Evolutionary conservation across 2,329 filamentous ascomycete genomes (phyloP).

Genomic region (Didymella pinodella): DNA sequence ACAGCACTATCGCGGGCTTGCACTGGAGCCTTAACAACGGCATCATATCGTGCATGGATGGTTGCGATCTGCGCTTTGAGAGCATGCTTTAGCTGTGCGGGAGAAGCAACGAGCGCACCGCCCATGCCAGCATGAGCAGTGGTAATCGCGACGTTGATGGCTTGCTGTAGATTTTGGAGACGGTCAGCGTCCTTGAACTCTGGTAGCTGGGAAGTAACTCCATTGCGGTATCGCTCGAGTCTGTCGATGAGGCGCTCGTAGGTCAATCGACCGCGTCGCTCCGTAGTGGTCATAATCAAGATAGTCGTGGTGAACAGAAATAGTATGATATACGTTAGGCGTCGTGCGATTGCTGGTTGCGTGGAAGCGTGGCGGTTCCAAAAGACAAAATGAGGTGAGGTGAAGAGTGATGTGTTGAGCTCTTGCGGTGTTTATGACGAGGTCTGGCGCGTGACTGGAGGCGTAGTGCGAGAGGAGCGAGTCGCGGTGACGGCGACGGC

Average conservation of each 20-base stretch:
- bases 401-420: constrained; percentile 9
- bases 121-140: constrained; percentile 5
- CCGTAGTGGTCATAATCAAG: background rate
- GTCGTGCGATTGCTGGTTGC: constrained; percentile 3
- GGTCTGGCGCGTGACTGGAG: constrained; percentile 7
- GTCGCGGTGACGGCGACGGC: background rate
- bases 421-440: constrained; percentile 1
- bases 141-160: constrained; percentile 3
- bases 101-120: background rate
- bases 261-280: constrained; percentile 1
- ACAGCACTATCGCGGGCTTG: background rate
- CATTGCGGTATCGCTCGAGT: background rate
- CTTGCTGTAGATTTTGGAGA: background rate
- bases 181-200: constrained; percentile 4
- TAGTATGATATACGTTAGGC: background rate
- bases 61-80: constrained; percentile 1
- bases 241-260: constrained; percentile 7
- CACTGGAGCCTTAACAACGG: background rate
- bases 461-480: constrained; percentile 2
- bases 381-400: constrained; percentile 1
- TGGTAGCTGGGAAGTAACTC: background rate
- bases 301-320: background rate
- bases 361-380: constrained; percentile 4
- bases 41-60: background rate
- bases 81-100: constrained; percentile 5